Conservation (phyloP, 1,284 basidiomycete species). For the Sanghuangporus sanghuang region DNA sequence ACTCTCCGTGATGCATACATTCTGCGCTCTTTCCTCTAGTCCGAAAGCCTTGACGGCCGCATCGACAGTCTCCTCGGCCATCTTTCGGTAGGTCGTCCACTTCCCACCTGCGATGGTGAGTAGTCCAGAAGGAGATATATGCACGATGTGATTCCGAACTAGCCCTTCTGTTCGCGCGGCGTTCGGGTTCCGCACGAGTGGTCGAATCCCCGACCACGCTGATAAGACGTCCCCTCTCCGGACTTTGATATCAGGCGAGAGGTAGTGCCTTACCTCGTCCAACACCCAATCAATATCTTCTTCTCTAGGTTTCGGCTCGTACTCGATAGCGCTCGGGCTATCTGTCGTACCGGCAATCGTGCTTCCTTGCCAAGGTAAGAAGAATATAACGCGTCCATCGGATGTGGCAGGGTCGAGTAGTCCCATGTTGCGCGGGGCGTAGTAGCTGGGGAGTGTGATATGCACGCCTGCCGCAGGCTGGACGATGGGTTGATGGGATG, state of each 20-base stretch:
- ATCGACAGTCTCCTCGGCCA: constrained; percentile 96
- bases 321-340: constrained; percentile 70
- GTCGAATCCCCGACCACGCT: constrained; percentile 91
- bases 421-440: constrained; percentile 93
- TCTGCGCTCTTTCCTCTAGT: constrained; percentile 50
- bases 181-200: constrained; percentile 82
- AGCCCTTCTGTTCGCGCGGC: constrained; percentile 81
- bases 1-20: constrained; percentile 75
- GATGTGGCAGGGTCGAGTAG: constrained; percentile 93
- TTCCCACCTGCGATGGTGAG: constrained; percentile 97
- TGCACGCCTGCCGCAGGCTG: constrained; percentile 92
- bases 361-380: constrained; percentile 97
- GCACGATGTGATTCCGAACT: constrained; percentile 93
- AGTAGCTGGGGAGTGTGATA: constrained; percentile 96
- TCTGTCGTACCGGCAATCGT: constrained; percentile 98
- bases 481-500: constrained; percentile 80
- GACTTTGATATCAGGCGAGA: constrained; percentile 90
- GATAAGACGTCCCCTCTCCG: constrained; percentile 95
- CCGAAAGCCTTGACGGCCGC: constrained; percentile 78
- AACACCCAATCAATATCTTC: constrained; percentile 97
- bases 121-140: constrained; percentile 77
- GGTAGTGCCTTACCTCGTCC: constrained; percentile 87
- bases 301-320: constrained; percentile 82
- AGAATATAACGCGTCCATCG: constrained; percentile 97
- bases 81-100: constrained; percentile 97